Conservation (phyloP, 495 filamentous ascomycete genomes). For the Elasticomyces elasticus region DNA sequence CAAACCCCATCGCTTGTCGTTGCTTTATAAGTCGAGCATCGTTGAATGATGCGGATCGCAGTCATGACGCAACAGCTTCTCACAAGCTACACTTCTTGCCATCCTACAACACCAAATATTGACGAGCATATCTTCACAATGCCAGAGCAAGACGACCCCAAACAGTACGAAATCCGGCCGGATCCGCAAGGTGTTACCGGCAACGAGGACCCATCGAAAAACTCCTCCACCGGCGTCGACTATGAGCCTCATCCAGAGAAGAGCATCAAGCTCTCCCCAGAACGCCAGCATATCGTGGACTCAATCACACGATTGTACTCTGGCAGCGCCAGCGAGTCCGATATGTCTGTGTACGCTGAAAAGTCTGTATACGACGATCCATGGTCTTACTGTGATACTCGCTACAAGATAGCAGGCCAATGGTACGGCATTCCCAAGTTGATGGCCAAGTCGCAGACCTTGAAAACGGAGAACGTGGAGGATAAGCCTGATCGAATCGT, state of each 20-base stretch:
- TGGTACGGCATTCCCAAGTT: slow-evolving; percentile 43
- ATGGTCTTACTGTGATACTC: slow-evolving; percentile 41
- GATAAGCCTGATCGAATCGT: slow-evolving; percentile 29
- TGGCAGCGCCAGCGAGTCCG: slow-evolving; percentile 39
- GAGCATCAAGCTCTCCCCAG: slow-evolving; percentile 30
- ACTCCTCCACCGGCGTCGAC: slow-evolving; percentile 33
- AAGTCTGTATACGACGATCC: slow-evolving; percentile 42
- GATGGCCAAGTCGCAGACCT: slow-evolving; percentile 33
- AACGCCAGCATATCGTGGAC: slow-evolving; percentile 33
- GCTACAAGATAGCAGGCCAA: slow-evolving; percentile 43
- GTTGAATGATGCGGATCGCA: too few relatives aligned
- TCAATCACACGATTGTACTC: slow-evolving; percentile 36
- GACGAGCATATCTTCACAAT: too few relatives aligned
- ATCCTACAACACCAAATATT: too few relatives aligned
- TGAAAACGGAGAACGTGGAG: slow-evolving; percentile 35
- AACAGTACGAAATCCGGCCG: slow-evolving; percentile 17
- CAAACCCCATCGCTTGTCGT: too few relatives aligned
- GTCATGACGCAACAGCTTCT: too few relatives aligned
- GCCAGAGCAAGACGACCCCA: slow-evolving; percentile 4
- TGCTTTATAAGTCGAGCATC: too few relatives aligned
- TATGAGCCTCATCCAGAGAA: slow-evolving; percentile 37
- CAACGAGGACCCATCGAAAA: slow-evolving; percentile 25
- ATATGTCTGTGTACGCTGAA: slow-evolving; percentile 41
- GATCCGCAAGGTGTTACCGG: slow-evolving; percentile 30
- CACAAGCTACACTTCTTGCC: too few relatives aligned